Evolutionary conservation across 257 asterid species (phyloP), one percentile per base, ranked within the genome.

Genomic region (Marsdenia floribunda): DNA sequence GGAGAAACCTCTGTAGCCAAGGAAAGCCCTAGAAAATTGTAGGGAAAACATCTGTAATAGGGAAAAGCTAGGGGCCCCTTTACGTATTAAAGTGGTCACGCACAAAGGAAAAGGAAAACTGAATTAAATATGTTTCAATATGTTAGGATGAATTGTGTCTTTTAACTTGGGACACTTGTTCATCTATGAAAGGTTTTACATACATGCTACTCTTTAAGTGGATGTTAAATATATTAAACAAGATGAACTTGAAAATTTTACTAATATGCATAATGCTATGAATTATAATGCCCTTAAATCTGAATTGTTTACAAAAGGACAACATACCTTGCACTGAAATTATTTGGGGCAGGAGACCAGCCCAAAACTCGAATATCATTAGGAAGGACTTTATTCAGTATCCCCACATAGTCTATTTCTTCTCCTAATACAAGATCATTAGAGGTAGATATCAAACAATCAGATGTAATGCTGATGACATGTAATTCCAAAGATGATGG

Each of bases 301-400:
- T 75, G 72, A n/a, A 35, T 35, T 22, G 40, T 35, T 38, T 8
- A 38, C 33, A 38, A 16, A 69, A 53, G 65, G 19, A 73, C 63
- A 40, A 64, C 77, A 40, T 77, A 94, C 99, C 98, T 95, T 65
- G 99, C 92, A 78, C 94, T 95, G 84, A 95, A 90, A 81, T 83
- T 87, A 79, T 73, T 66, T 35, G 96, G 96, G 82, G 89, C 93
- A 81, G 99, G 90, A 75, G 97, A 88, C 98, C 99, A 95, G 78
- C 97, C 97, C 82, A 90, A 82, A 71, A 92, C 83, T 79, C 96
- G 88, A 78, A 95, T 90, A 83, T 95, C 99, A 69, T 86, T 80
- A 47, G 99, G 99, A 77, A 95, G 96, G 42, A 80, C 96, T 71
- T 88, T 81, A 68, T 95, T 92, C 75, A 95, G 83, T 72, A 86